These are phyloP conservation scores for Verbena officinalis DNA, from an alignment of 257 asterid species.

Conservation along the genomic window DNA sequence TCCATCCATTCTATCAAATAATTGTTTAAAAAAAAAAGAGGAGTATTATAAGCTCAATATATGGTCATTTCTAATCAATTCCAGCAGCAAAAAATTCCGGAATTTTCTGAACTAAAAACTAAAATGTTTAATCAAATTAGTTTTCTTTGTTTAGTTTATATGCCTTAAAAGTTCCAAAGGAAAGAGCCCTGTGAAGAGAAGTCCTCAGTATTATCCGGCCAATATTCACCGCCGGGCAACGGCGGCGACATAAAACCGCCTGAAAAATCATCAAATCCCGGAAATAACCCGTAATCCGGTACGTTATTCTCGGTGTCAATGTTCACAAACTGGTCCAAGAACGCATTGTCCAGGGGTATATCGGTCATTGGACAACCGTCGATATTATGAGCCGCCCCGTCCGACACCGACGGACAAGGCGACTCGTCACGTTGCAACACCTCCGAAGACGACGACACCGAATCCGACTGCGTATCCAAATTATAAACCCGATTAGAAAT, in stretches of 20 bases:
- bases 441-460: slow-evolving; percentile 40
- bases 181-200: slow-evolving; percentile 41
- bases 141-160: neutral
- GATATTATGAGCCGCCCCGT: slow-evolving; percentile 31
- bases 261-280: slow-evolving; percentile 59
- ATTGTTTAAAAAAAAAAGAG: neutral
- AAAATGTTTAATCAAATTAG: too few relatives aligned
- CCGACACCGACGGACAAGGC: slow-evolving; percentile 56
- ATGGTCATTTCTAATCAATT: too few relatives aligned
- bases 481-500: slow-evolving; percentile 44
- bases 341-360: slow-evolving; percentile 48
- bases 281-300: slow-evolving; percentile 54
- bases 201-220: slow-evolving; percentile 41
- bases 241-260: slow-evolving; percentile 43
- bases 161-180: slow-evolving; percentile 63
- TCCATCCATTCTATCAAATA: slow-evolving; percentile 12
- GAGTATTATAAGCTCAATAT: neutral
- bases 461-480: slow-evolving; percentile 39
- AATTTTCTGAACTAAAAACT: slow-evolving; percentile 15
- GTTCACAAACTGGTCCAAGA: slow-evolving; percentile 42
- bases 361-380: slow-evolving; percentile 45
- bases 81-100: slow-evolving; percentile 46
- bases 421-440: slow-evolving; percentile 43
- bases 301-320: slow-evolving; percentile 37
- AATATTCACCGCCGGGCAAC: slow-evolving; percentile 38